Evolutionary conservation across 2,329 filamentous ascomycete species (phyloP), one percentile per base, ranked within the genome.

Genomic region (Ascocoryne sarcoides): DNA sequence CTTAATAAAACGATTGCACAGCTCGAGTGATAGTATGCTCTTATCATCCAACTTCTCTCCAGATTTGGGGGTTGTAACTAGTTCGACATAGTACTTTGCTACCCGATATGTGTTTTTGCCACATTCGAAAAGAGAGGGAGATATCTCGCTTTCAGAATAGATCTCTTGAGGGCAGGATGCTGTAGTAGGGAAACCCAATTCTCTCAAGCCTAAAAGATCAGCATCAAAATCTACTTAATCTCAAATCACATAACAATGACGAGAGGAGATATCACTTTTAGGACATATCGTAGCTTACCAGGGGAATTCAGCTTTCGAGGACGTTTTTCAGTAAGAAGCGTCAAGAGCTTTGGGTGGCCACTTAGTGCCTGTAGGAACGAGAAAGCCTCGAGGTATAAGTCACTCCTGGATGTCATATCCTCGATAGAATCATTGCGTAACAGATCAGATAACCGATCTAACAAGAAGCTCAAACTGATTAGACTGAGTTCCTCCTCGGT

Each of bases 401-500:
- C 37, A 2, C 35, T 34, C 9, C 47, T 37, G 18, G 45, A 30
- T 3, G 40, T 47, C 14, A 49, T 43, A 20, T 49, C 47, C 8
- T 39, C 38, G n/a, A 52, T 48, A 5, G 49, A 49, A 15, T 52
- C 47, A 37, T 52, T 50, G 7, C 44, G 43, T 18, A 52, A 34
- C 29, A 48, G 23, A 21, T 48, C 39, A 3, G 40, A 41, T 28
- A 50, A 40, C 23, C 23, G 39, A 30, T 52, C 49, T 14, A 52
- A 39, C 18, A 52, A 28, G 3, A 40, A 40, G 35, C 49, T 44
- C 4, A 47, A 17, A 5, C 42, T 42, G 31, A 50, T 43, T 12
- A 52, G 36, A 17, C 28, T 31, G 15, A 40, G 17, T 23, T 45
- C 44, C 21, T 37, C 7, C 3, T 21, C 21, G 3, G 38, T 29